Evolutionary conservation across 495 filamentous ascomycete genomes (phyloP), one percentile per base, ranked within the genome.

Genomic region (Hypomontagnella submonticulosa): DNA sequence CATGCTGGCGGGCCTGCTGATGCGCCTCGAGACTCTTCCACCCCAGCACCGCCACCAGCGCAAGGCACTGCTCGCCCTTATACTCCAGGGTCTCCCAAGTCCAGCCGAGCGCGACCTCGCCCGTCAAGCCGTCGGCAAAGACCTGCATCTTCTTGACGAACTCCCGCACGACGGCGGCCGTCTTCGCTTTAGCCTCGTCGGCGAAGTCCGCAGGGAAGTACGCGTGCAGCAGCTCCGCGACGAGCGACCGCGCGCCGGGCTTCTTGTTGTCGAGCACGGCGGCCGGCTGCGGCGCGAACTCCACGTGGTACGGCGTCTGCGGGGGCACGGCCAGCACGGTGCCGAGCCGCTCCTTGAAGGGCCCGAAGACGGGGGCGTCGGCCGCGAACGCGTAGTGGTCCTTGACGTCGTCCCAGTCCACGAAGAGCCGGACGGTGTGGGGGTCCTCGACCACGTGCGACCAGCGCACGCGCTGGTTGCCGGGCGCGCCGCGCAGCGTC

Each of bases 11-110:
- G 19, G 76, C 81, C 57, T 70, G 57, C 73, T 73, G 69, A 70
- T 88, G 85, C 56, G 73, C 75, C 34, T 88, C 84, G 8, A 82
- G 71, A 60, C 76, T 84, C 16, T 80, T 76, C 86, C 86, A 89
- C 2, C 85, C 87, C 23, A 84, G 38, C 12, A 59, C 73, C 30
- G 81, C 57, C 0, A 85, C 61, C 40, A 75, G 69, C 46, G 76
- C 66, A 34, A 76, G 75, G 16, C 77, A 77, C 63, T 76, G 71
- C 18, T 74, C 80, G 59, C 72, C 78, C 52, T 79, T 75, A 0
- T 75, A 80, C 34, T 75, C 63, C 10, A 83, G 79, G 37, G 76
- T 71, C 30, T 79, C 83, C 65, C 79, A 74, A 1, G 75, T 61
- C 77, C 75, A 86, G 4, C 73, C 84, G 57, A 51, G 68, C 52